Evolutionary conservation across 2,329 filamentous ascomycete species (phyloP), one percentile per base, ranked within the genome.

Genomic region (Geosmithia morbida): DNA sequence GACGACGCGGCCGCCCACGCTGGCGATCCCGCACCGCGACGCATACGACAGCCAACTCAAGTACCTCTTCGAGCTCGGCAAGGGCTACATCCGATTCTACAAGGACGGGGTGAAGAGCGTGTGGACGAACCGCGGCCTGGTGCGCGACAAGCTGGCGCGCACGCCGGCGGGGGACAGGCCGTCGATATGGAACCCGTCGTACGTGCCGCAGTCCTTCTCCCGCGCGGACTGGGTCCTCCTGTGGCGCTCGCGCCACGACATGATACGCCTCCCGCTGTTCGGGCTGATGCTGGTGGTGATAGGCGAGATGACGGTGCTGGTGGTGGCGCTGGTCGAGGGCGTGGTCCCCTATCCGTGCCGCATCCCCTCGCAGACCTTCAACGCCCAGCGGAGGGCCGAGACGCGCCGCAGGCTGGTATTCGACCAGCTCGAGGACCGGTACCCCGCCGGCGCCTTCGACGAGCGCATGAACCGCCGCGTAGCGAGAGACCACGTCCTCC

Each of bases 61-160:
- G 44, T 76, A 85, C 66, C 68, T 77, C 51, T 75, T 77, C 57
- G 60, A 65, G 42, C 66, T 81, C 26, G 90, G 87, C 51, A 83
- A 84, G 60, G 79, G 84, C 46, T 95, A 94, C 64, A 62, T 84
- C 10, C 64, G 65, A 37, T 97, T 97, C 74, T 97, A 96, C 78
- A 94, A 92, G 66, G 74, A 78, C 1, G 90, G 89, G 17, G 65
- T 95, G 30, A 80, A 81, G 58, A 79, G 83, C 55, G 80, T 94
- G 46, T 80, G 79, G 60, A 66, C 69, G 50, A 95, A 94, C 54
- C 71, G 75, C 44, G 59, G 67, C 19, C 70, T 73, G 11, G 60
- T 81, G 14, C 62, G 66, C 46, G 63, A 66, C 56, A 70, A 59
- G 60, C 60, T 66, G 48, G 55, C 57, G 46, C 52, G 56, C 46